These are phyloP conservation scores for Melampsora occidentalis DNA, from an alignment of 1,284 basidiomycete genomes.

Conservation along the genomic window DNA sequence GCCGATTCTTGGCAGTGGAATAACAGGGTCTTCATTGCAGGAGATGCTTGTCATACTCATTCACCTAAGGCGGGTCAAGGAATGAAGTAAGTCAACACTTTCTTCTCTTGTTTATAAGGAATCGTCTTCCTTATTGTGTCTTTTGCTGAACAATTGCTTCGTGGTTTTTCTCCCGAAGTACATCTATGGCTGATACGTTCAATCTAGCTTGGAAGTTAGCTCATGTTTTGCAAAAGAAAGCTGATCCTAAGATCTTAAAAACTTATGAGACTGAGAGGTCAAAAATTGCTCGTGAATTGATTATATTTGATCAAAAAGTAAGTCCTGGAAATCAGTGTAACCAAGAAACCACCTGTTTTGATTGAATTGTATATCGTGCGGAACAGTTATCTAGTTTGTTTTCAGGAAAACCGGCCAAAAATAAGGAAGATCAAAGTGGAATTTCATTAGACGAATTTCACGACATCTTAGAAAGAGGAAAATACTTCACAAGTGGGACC, in stretches of 20 bases:
- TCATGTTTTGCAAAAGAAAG: conserved; percentile 69
- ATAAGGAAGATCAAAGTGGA: conserved; percentile 17
- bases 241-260: conserved; percentile 64
- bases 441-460: conserved; percentile 41
- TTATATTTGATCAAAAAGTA: conserved; percentile 55
- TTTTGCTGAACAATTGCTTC: conserved; percentile 34
- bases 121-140: not conserved
- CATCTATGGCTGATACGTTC: conserved; percentile 60
- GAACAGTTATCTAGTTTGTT: conserved; percentile 67
- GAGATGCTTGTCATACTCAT: conserved; percentile 74
- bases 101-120: too few relatives aligned
- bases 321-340: not conserved
- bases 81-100: conserved; percentile 51
- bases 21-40: conserved; percentile 74
- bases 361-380: not conserved
- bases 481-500: conserved; percentile 48
- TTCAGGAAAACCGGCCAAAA: conserved; percentile 67
- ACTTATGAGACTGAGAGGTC: conserved; percentile 57
- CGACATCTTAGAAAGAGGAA: conserved; percentile 24
- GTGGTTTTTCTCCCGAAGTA: conserved; percentile 47
- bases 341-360: not conserved
- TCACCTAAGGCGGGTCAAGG: conserved; percentile 71
- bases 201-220: conserved; percentile 78
- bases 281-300: conserved; percentile 54
- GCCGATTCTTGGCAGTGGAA: conserved; percentile 65